Base-by-base conservation (phyloP, 805 yeast genomes). In the Ogataea neopini region DNA sequence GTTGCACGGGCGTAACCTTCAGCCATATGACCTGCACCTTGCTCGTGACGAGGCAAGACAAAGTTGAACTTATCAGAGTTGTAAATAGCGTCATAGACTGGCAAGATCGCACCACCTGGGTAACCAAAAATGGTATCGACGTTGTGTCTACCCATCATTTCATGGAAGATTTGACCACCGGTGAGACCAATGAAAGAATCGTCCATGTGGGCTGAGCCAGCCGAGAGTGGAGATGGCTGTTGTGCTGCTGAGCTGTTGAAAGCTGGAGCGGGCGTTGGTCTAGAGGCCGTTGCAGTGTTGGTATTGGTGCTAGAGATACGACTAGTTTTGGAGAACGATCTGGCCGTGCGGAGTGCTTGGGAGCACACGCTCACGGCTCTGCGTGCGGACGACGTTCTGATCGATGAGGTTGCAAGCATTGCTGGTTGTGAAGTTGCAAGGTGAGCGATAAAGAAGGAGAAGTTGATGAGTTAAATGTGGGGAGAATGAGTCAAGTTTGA, bases 11-110 rank as follows among this genome's bases (percentile, higher is more conserved):
- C 97, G 59, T 94, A 94, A 50, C 99, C 99, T 73, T 94, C 97
- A 47, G 99, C 99, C 98, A 94, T 94, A 71, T 94, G 99, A 44
- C 99, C 99, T 14, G 98, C 99, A 67, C 99, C 99, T 72, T 94
- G 99, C 71, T 94, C 99, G 69, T 94, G 98, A 62, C 95, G 81
- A 41, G 99, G 99, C 54, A 94, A 74, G 47, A 94, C 88, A 65
- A 94, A 94, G 58, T 84, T 81, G 77, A 94, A 92, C 62, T 86
- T 81, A 48, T 84, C 83, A 17, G 96, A 87, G 73, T 92, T 86
- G 76, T 86, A 88, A 59, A 94, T 94, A 57, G 98, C 98, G 67
- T 94, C 99, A 65, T 86, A 94, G 20, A 94, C 99, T 11, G 99
- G 98, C 61, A 94, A 77, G 62, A 94, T 94, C 57, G 99, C 99